Evolutionary conservation across 2,329 filamentous ascomycete species (phyloP), one percentile per base, ranked within the genome.

Genomic region (Davidsoniella eucalypti): DNA sequence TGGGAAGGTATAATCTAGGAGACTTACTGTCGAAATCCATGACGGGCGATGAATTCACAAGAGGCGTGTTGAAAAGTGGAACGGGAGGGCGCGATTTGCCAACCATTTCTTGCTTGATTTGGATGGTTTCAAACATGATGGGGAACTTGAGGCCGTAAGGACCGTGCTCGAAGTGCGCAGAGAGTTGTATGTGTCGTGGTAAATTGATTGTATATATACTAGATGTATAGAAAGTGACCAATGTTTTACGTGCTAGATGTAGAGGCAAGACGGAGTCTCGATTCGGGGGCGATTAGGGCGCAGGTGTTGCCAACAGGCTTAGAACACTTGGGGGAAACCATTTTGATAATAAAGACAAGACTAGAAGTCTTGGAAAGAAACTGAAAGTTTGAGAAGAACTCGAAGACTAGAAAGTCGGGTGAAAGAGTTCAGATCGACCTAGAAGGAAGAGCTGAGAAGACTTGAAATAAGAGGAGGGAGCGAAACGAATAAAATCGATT

Each of bases 251-350:
- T 59, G 68, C 63, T 61, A 61, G 58, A 54, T 68, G 71, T 55
- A 70, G 68, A 64, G 80, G 85, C 72, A 87, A 77, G 68, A 84
- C 80, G 65, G 87, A 87, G 79, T 87, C 83, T 72, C 81, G 73
- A 61, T 75, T 75, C 52, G 67, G 71, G 58, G 70, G 68, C 64
- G 67, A 70, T 64, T 68, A 65, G 76, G 67, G 58, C 70, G 75
- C 69, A 71, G 71, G 69, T 75, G 64, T 68, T 67, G 75, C 77
- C 77, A 75, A 75, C 74, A 70, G 73, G 72, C 69, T 75, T 65
- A 70, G 60, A 61, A 72, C 69, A 70, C 69, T 77, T 70, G 78
- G 79, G 74, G 81, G 76, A 79, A 74, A 82, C 84, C 84, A 88
- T 88, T 74, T 60, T 87, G 78, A 77, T 69, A 29, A 26, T 37